phyloP scores from a whole-genome alignment of 371 early-diverging fungal species.

The Mucor irregularis region DNA sequence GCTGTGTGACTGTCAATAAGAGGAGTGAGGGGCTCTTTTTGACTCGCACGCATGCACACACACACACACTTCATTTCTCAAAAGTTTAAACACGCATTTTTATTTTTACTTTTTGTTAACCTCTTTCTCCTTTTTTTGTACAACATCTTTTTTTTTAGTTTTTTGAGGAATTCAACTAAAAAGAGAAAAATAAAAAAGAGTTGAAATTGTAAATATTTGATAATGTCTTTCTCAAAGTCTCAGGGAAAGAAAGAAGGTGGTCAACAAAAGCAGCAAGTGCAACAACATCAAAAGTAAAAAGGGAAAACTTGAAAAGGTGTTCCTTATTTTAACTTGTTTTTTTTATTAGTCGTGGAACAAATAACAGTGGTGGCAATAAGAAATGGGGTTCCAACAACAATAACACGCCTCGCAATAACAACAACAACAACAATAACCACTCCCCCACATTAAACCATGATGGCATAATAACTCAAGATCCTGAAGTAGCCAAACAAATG shows the following conservation, averaged over 20 bases:
- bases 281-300: background rate
- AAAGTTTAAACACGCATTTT: background rate
- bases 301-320: background rate
- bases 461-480: constrained; percentile 19
- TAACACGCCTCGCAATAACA: constrained; percentile 8
- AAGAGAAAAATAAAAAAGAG: background rate
- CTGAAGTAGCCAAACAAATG: constrained; percentile 45
- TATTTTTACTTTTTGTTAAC: too few relatives aligned
- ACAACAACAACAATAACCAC: constrained; percentile 19
- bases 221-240: constrained; percentile 29
- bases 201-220: background rate
- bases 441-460: background rate
- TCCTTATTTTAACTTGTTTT: background rate
- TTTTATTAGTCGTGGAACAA: constrained; percentile 27
- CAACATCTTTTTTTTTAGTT: background rate
- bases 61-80: too few relatives aligned
- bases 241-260: constrained; percentile 44
- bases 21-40: too few relatives aligned
- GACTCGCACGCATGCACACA: too few relatives aligned
- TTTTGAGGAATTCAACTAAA: background rate
- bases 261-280: constrained; percentile 22
- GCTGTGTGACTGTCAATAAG: too few relatives aligned
- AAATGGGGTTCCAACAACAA: constrained; percentile 32
- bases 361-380: constrained; percentile 20
- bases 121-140: background rate